Base-by-base conservation (phyloP, 768 basidiomycete species). In the Lyophyllum decastes region DNA sequence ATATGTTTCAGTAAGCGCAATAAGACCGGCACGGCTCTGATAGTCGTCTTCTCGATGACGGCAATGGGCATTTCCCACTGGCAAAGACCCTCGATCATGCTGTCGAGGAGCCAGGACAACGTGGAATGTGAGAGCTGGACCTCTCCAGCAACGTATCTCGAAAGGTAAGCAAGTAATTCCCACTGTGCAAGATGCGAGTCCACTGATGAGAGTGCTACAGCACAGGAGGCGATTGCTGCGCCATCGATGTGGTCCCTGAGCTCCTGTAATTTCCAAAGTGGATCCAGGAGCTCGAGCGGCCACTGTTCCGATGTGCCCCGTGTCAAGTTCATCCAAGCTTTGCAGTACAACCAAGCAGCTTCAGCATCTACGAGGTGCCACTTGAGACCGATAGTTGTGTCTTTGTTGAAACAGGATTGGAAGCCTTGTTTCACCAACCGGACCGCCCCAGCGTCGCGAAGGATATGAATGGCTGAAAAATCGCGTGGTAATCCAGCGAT, bases 241-340 rank as follows among this genome's bases (percentile, higher is more conserved):
- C 65, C 67, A 30, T 76, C 72, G 2, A 66, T 62, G 55, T 74
- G 68, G 4, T 41, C 52, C 11, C 61, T 48, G n/a, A 65, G 41
- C 33, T 73, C 70, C 49, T 70, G 70, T 8, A 78, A 65, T 46
- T 69, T 68, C 59, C 67, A 67, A 24, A 78, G 68, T 11, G 73
- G 76, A 17, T 69, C 69, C 27, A 72, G 60, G 33, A 76, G 68
- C 25, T 70, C 67, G 9, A 66, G 57, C 0, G 78, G 76, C 75
- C 76, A 77, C 33, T 68, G 67, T 43, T 70, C 66, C 2, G 60
- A 59, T 4, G 71, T 73, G 21, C 72, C 73, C 33, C 74, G 72
- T 2, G 74, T 76, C 57, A 77, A 61, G 25, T 68, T 67, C 58
- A 79, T 70, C 77, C 77, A 79, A 17, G 75, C 72, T 19, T 73